Base-by-base conservation (phyloP, 345 rosid genomes). In the Ceriops zippeliana region DNA sequence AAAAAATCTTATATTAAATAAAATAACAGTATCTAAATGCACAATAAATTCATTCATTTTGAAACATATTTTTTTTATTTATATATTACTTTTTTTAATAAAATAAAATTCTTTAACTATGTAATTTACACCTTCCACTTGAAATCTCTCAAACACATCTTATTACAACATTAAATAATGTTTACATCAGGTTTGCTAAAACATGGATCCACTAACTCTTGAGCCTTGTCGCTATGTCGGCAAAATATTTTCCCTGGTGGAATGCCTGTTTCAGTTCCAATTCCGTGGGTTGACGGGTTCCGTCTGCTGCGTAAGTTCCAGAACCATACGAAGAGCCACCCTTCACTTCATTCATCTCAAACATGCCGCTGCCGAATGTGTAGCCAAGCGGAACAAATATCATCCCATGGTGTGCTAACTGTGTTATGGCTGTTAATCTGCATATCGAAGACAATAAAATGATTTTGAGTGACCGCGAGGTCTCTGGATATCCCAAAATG, bases 311-410 rank as follows among this genome's bases (percentile, higher is more conserved):
- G 52, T 76, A 91, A 69, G 99, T 95, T 70, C 99, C 99, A 3
- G 96, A 87, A 38, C 99, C 97, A 61, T 95, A 95, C 21, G 86
- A 75, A 26, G 97, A 95, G 9, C 99, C 99, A 21, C 96, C 99
- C 72, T 87, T 93, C 75, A 91, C 95, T 80, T 91, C 87, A 67
- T 78, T 75, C 97, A 89, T 91, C 83, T 88, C 96, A 26, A 81
- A 93, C 99, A 93, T 93, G 71, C 87, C 83, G 13, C 73, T 75
- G 27, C 96, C 99, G 35, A 89, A 89, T 2, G 96, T 93, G 81
- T 89, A 93, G 2, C 99, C 97, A 5, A 88, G 73, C 3, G 99
- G 99, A 52, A 93, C 96, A 81, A 80, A 91, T 62, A 93, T 74
- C 96, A 91, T 91, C 5, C 97, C 97, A 20, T 95, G 97, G 66